A percentile compares a stretch with the other conserved stretches of the same genome.
Conservation (phyloP, 2,329 filamentous ascomycete species). For the Beauveria sp. region DNA sequence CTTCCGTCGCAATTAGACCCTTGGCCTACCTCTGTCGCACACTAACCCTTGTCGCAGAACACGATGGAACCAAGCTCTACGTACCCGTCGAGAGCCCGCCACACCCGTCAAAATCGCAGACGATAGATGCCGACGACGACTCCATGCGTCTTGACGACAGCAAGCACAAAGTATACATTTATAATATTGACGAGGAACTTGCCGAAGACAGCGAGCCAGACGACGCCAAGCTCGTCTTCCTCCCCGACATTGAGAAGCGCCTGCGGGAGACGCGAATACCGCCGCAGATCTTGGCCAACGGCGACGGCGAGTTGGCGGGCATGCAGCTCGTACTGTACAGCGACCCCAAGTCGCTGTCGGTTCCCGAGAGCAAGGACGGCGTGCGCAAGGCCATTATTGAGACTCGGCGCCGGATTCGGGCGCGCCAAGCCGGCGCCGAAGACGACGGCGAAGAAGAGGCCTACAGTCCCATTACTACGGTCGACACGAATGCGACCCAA, state of each 20-base stretch:
- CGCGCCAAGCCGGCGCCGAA: constrained; percentile 35
- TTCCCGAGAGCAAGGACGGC: constrained; percentile 66
- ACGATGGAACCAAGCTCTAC: constrained; percentile 56
- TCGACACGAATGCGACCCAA: background rate
- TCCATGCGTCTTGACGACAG: constrained; percentile 81
- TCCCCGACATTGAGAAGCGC: constrained; percentile 79
- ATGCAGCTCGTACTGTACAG: constrained; percentile 79
- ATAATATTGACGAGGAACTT: constrained; percentile 83
- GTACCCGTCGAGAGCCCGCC: constrained; percentile 50
- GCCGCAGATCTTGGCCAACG: constrained; percentile 52
- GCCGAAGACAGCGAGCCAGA: constrained; percentile 39
- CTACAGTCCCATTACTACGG: background rate
- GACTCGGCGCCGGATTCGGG: constrained; percentile 59
- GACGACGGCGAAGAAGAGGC: constrained; percentile 29
- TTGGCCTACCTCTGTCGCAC: background rate
- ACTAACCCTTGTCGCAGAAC: constrained; percentile 37
- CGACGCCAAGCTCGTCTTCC: constrained; percentile 62
- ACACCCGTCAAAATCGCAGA: background rate
- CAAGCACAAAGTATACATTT: constrained; percentile 81
- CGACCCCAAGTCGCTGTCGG: constrained; percentile 66
- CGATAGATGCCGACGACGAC: constrained; percentile 37
- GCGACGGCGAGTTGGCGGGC: constrained; percentile 46
- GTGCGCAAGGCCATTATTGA: constrained; percentile 81
- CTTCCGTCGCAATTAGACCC: no score
- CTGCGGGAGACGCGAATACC: constrained; percentile 65